Evolutionary conservation across 768 basidiomycete species (phyloP).

Genomic region (Gloeophyllum trabeum): DNA sequence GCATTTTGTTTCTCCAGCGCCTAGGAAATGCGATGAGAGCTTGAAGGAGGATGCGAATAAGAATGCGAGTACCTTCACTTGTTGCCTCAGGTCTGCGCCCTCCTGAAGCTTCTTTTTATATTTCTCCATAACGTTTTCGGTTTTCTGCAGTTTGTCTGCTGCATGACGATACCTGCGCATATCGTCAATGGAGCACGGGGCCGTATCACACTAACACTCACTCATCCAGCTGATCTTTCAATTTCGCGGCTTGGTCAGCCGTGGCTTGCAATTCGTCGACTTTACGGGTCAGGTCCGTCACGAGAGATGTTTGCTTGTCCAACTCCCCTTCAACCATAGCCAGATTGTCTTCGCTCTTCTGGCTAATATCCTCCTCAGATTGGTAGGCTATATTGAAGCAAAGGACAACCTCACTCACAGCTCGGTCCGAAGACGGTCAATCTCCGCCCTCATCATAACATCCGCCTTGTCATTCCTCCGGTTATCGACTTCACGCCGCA

Average conservation of each 20-base stretch:
- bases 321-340: conserved; percentile 73
- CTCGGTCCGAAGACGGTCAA: conserved; percentile 70
- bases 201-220: conserved; percentile 23
- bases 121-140: conserved; percentile 97
- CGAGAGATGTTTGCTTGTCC: conserved; percentile 61
- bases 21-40: conserved; percentile 23
- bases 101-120: conserved; percentile 98
- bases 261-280: conserved; percentile 71
- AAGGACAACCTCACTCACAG: conserved; percentile 47
- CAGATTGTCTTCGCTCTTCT: conserved; percentile 90
- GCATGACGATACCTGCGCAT: conserved; percentile 73
- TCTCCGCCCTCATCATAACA: conserved; percentile 66
- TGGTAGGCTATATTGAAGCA: conserved; percentile 4
- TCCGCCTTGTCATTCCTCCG: conserved; percentile 56
- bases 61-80: conserved; percentile 52
- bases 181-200: neutral
- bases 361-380: conserved; percentile 38
- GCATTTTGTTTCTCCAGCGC: conserved; percentile 90
- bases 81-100: conserved; percentile 78
- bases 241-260: conserved; percentile 65
- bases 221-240: conserved; percentile 96
- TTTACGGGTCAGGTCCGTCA: conserved; percentile 66
- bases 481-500: conserved; percentile 46
- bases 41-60: conserved; percentile 1
- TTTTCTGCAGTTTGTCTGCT: conserved; percentile 85